A percentile compares a stretch with the other conserved stretches of the same genome.
Conservation (phyloP, 2,329 filamentous ascomycete species). For the Ophiostoma montium region DNA sequence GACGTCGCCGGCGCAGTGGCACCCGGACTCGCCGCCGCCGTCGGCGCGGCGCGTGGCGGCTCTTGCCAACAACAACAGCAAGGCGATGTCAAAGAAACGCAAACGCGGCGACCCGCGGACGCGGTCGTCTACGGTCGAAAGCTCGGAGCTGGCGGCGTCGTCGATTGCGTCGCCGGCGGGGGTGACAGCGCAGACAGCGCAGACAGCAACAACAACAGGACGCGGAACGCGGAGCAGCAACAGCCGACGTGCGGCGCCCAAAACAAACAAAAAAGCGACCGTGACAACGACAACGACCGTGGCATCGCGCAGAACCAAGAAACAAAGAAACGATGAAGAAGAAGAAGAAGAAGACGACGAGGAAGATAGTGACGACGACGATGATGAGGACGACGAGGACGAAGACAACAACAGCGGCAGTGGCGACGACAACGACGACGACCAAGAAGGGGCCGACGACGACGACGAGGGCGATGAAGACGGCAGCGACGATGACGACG, state of each 20-base stretch:
- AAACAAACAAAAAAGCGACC: constrained; percentile 2
- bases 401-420: background rate
- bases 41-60: background rate
- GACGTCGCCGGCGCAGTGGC: constrained; percentile 14
- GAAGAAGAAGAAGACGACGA: background rate
- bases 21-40: constrained; percentile 10
- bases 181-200: too few relatives aligned
- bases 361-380: background rate
- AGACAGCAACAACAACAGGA: background rate
- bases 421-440: background rate
- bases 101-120: constrained; percentile 12
- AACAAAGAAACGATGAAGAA: background rate
- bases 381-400: background rate
- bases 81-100: constrained; percentile 4
- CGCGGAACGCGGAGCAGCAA: constrained; percentile 7
- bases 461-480: background rate
- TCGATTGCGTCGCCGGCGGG: constrained; percentile 9
- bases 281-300: background rate
- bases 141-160: constrained; percentile 8
- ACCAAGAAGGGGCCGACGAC: background rate
- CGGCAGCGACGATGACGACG: background rate
- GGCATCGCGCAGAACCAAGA: background rate
- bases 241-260: background rate
- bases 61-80: background rate
- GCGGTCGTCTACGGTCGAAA: constrained; percentile 14